Conservation (phyloP, 2,329 filamentous ascomycete species). For the Penicillium sumatraense region DNA sequence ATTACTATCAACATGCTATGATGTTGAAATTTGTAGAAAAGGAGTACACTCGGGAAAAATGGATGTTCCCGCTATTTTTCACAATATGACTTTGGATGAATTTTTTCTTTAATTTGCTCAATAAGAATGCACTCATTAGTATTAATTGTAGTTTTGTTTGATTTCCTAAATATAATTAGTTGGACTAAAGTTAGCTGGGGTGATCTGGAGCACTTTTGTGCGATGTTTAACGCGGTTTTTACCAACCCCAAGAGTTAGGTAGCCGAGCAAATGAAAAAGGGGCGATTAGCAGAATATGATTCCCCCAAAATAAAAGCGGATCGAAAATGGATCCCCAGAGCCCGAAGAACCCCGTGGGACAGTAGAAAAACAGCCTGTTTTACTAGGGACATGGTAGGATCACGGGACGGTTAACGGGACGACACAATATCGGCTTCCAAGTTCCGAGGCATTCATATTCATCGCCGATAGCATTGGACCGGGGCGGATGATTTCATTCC, state of each 20-base stretch:
- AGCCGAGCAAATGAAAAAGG: background rate
- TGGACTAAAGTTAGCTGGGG: background rate
- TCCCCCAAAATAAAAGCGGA: background rate
- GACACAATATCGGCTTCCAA: constrained; percentile 21
- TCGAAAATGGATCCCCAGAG: constrained; percentile 2
- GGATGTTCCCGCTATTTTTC: too few relatives aligned
- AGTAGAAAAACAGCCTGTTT: too few relatives aligned
- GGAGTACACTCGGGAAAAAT: too few relatives aligned
- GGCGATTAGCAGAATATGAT: background rate
- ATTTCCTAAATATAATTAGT: too few relatives aligned
- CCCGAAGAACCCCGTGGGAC: constrained; percentile 4
- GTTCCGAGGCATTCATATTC: constrained; percentile 29
- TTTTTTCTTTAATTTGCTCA: too few relatives aligned
- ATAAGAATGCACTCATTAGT: too few relatives aligned
- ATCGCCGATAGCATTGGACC: constrained; percentile 24
- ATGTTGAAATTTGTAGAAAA: too few relatives aligned
- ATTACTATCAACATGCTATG: too few relatives aligned
- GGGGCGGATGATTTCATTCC: constrained; percentile 10
- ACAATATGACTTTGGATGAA: too few relatives aligned
- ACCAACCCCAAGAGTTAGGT: background rate
- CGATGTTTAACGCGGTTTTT: background rate
- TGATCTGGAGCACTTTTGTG: background rate
- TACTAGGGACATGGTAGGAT: too few relatives aligned
- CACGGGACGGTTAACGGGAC: constrained; percentile 8
- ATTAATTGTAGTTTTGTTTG: too few relatives aligned